phyloP scores from a whole-genome alignment of 768 basidiomycete species.

The Leucocoprinus birnbaumii region DNA sequence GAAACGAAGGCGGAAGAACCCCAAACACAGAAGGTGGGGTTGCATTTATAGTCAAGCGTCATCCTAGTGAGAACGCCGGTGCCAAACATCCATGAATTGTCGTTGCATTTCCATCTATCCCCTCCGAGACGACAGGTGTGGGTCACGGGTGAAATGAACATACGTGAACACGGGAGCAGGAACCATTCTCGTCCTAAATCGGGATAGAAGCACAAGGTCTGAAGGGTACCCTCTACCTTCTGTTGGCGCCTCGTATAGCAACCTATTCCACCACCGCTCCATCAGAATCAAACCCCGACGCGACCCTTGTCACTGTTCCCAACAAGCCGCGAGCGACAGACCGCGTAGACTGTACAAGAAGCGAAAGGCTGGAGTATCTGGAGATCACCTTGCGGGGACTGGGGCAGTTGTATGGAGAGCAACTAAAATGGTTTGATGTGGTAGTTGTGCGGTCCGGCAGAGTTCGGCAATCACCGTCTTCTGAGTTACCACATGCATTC shows the following conservation, averaged over 20 bases:
- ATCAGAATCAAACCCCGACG: not conserved
- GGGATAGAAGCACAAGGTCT: not conserved
- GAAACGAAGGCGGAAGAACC: conserved; percentile 7
- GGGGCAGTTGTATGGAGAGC: not conserved
- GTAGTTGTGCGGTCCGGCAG: not conserved
- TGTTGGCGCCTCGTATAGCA: not conserved
- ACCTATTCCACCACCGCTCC: not conserved
- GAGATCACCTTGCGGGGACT: not conserved
- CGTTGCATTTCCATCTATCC: conserved; percentile 3
- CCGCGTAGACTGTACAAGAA: not conserved
- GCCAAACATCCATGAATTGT: not conserved
- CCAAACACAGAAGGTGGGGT: not conserved
- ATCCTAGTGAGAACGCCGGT: not conserved
- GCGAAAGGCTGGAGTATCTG: no score
- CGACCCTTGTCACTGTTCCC: no score
- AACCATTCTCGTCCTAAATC: not conserved
- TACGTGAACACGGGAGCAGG: not conserved
- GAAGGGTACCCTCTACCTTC: not conserved
- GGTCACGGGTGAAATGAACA: conserved; percentile 7
- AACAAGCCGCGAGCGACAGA: no score
- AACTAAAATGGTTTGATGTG: not conserved
- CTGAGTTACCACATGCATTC: not conserved
- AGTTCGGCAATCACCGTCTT: not conserved
- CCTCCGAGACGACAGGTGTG: not conserved
- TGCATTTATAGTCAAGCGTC: conserved; percentile 7